Conservation (phyloP, 2,329 filamentous ascomycete genomes). For the Xylaria sp. region DNA sequence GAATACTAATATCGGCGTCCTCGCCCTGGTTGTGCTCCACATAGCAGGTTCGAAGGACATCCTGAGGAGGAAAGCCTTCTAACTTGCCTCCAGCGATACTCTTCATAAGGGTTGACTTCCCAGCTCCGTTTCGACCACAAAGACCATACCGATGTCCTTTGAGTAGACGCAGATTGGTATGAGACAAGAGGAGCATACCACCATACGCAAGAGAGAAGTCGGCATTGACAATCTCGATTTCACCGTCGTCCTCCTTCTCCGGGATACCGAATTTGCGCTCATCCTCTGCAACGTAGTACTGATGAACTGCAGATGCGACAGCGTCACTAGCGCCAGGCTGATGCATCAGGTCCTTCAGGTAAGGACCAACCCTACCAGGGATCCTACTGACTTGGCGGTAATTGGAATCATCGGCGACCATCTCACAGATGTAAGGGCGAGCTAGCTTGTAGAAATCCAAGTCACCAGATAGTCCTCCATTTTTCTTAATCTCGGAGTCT, state of each 20-base stretch:
- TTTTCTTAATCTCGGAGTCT: slow-evolving; percentile 79
- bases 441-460: slow-evolving; percentile 74
- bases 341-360: slow-evolving; percentile 77
- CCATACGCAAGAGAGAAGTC: slow-evolving; percentile 98
- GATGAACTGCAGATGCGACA: slow-evolving; percentile 77
- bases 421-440: slow-evolving; percentile 80
- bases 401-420: slow-evolving; percentile 90
- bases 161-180: slow-evolving; percentile 92
- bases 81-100: slow-evolving; percentile 95
- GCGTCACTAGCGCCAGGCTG: slow-evolving; percentile 68
- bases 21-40: slow-evolving; percentile 99
- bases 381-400: slow-evolving; percentile 82
- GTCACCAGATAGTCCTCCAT: slow-evolving; percentile 70
- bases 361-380: slow-evolving; percentile 74
- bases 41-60: slow-evolving; percentile 94
- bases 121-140: slow-evolving; percentile 95
- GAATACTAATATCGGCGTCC: slow-evolving; percentile 94
- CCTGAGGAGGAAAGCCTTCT: slow-evolving; percentile 93
- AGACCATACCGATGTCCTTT: slow-evolving; percentile 98
- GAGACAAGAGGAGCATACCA: slow-evolving; percentile 94
- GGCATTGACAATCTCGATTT: slow-evolving; percentile 96
- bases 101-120: slow-evolving; percentile 99
- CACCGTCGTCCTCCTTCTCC: slow-evolving; percentile 88
- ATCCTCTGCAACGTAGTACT: slow-evolving; percentile 85
- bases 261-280: slow-evolving; percentile 87